A percentile compares a stretch with the other conserved stretches of the same genome.
phyloP scores from a whole-genome alignment of 768 basidiomycete species.

The Leccinellum rugosiceps region DNA sequence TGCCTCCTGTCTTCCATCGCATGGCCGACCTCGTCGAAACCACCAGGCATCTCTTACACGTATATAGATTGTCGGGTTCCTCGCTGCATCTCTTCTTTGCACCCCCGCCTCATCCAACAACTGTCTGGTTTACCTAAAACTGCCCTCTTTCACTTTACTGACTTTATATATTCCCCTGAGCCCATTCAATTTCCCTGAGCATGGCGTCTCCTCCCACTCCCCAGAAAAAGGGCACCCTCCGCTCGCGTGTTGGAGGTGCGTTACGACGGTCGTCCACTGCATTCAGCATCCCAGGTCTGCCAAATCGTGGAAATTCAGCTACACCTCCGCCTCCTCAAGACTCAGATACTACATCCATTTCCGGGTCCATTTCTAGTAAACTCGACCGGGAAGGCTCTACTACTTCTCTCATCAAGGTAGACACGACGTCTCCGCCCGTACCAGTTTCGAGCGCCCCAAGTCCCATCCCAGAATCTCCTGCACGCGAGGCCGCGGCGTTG shows the following conservation, averaged over 20 bases:
- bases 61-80: slow-evolving; percentile 29
- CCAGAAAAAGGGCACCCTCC: slow-evolving; percentile 42
- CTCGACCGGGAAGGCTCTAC: slow-evolving; percentile 30
- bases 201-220: slow-evolving; percentile 30
- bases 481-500: slow-evolving; percentile 49
- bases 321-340: slow-evolving; percentile 26
- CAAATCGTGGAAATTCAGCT: slow-evolving; percentile 22
- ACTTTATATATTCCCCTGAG: slow-evolving; percentile 5
- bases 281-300: slow-evolving; percentile 41
- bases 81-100: slow-evolving; percentile 20
- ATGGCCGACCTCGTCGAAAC: slow-evolving; percentile 35
- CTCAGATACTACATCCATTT: slow-evolving; percentile 25
- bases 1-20: slow-evolving; percentile 26
- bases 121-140: slow-evolving; percentile 9
- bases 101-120: slow-evolving; percentile 14
- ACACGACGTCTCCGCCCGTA: slow-evolving; percentile 30
- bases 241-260: slow-evolving; percentile 57
- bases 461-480: slow-evolving; percentile 70
- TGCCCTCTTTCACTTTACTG: slow-evolving; percentile 5
- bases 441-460: slow-evolving; percentile 40
- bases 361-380: slow-evolving; percentile 28
- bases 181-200: slow-evolving; percentile 15
- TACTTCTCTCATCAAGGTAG: slow-evolving; percentile 31
- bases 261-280: slow-evolving; percentile 61
- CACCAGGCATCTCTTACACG: slow-evolving; percentile 29